Base-by-base conservation (phyloP, 2,329 filamentous ascomycete genomes). In the Chaetomiaceae sp. region DNA sequence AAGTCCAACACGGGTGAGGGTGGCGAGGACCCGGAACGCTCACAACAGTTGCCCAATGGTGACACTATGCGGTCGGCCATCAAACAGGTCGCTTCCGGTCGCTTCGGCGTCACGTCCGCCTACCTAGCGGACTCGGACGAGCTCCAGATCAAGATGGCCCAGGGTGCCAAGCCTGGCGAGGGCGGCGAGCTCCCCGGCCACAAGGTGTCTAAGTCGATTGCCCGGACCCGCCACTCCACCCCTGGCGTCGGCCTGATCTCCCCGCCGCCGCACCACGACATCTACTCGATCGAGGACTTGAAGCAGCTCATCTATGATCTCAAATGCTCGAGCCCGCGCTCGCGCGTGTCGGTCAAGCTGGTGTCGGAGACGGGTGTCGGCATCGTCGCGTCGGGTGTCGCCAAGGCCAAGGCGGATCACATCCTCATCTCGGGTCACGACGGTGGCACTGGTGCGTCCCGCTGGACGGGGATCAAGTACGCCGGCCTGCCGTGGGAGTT, bases 391-490 rank as follows among this genome's bases (percentile, higher is more conserved):
- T 96, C 92, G 55, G 92, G 92, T 82, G 92, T 96, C 46, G 92
- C 92, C 51, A 97, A 97, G 76, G 92, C 92, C 48, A 96, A 96
- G 78, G 90, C 91, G 56, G 91, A 96, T 65, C 91, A 97, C 73
- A 96, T 97, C 60, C 74, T 97, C 65, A 96, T 97, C 65, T 96
- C 92, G 59, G 92, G 92, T 62, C 92, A 97, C 67, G 92, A 97
- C 66, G 92, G 92, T 77, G 92, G 92, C 70, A 97, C 92, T 56
- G 92, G 92, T 78, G 92, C 92, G 56, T 96, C 91, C 47, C 80
- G 92, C 71, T 97, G 92, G 92, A 97, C 92, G 66, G 92, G 92
- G 77, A 96, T 96, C 83, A 96, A 96, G 73, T 96, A 96, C 69
- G 92, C 91, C 46, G 92, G 92, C 80, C 83, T 96, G 32, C 92